A percentile compares a stretch with the other conserved stretches of the same genome.
These are phyloP conservation scores for Rhizophora apiculata DNA, from an alignment of 345 rosid genomes.

Conservation along the genomic window DNA sequence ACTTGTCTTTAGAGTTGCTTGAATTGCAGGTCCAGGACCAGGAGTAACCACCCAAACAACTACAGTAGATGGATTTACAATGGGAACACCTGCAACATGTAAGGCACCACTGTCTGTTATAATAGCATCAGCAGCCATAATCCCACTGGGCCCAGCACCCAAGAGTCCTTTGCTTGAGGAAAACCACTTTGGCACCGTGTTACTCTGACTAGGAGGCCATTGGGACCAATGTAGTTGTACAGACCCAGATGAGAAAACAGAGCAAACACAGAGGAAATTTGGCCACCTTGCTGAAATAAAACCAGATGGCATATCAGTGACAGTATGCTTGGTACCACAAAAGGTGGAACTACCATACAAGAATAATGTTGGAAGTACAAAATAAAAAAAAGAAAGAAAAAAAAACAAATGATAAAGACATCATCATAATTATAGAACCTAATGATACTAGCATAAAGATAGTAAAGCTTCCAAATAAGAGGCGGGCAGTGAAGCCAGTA, in stretches of 20 bases:
- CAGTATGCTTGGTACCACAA: not conserved
- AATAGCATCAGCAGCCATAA: constrained; percentile 99
- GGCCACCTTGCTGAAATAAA: constrained; percentile 95
- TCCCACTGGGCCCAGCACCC: constrained; percentile 99
- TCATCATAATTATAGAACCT: not conserved
- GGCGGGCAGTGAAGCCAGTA: too few species aligned
- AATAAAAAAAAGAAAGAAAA: too few species aligned
- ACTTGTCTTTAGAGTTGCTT: constrained; percentile 61
- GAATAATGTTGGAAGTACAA: not conserved
- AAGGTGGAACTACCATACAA: not conserved
- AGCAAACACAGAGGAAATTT: constrained; percentile 92
- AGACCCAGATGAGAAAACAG: constrained; percentile 96
- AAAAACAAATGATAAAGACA: not conserved
- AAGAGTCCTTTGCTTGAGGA: constrained; percentile 92
- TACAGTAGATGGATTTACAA: constrained; percentile 96
- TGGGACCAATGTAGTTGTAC: constrained; percentile 99
- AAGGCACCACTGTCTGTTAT: constrained; percentile 94
- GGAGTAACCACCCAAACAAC: constrained; percentile 99
- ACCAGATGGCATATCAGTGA: constrained; percentile 9
- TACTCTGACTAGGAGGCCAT: constrained; percentile 82
- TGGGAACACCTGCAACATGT: constrained; percentile 99
- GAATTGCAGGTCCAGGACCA: constrained; percentile 92
- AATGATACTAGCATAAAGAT: not conserved
- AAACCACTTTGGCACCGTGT: constrained; percentile 76
- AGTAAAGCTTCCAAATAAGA: too few species aligned